Base-by-base conservation (phyloP, 208 protist genomes). In the Trypanosoma lewisi region DNA sequence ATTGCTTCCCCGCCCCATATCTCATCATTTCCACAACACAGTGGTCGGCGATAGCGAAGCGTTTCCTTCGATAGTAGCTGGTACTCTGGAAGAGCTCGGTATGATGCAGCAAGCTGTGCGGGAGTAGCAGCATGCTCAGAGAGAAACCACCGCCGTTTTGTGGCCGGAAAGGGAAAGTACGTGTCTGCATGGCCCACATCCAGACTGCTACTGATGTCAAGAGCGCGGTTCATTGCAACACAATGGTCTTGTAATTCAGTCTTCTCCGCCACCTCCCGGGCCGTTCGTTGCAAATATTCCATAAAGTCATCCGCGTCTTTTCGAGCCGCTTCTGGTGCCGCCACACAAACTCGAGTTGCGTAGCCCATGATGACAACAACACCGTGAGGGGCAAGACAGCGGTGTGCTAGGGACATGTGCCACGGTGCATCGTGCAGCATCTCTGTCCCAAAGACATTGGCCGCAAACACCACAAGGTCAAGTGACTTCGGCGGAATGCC, bases 401-500 rank as follows among this genome's bases (percentile, higher is more conserved):
- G 78, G 65, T 92, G 82, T 5, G 85, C 89, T 16, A 81, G 63
- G 14, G 85, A 91, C 55, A 92, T 68, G 72, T 92, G 82, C 80
- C 80, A 91, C 54, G 89, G 85, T 5, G 80, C 78, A 54, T 92
- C 76, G 51, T 82, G 80, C 21, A 91, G 63, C 85, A 91, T 85
- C 58, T 92, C 85, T 2, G 81, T 66, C 3, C 68, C 77, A 67
- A 95, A 92, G 0, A 89, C 80, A 71, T 95, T 92, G 23, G 50
- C 42, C 2, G 81, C 73, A 44, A 89, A 78, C n/a, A 95, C 73
- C 28, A 95, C 63, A 27, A 92, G 49, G 62, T 95, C 89, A 11
- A 91, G 75, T 9, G 84, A 90, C 1, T 63, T 21, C 2, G 77
- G 54, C 0, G 78, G 3, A 12, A 89, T 28, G 5, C 37, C 27